Conservation (phyloP, 2,329 filamentous ascomycete species). For the Paraphaeosphaeria sporulosa region DNA sequence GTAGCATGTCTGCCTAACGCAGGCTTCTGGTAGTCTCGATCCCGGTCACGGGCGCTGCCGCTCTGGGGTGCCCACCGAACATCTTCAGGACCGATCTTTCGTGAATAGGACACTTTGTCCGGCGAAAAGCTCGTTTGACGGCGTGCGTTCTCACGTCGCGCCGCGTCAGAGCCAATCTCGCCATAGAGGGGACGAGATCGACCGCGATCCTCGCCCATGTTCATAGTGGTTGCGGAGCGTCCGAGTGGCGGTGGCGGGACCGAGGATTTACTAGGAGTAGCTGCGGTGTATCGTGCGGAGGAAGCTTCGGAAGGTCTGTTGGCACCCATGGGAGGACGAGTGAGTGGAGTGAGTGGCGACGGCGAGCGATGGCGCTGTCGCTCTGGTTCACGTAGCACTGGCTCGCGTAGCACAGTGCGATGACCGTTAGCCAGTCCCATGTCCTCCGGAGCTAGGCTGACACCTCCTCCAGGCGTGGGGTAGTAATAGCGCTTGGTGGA, state of each 20-base stretch:
- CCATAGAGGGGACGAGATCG: conserved; percentile 32
- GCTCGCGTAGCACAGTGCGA: conserved; percentile 44
- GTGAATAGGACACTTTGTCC: conserved; percentile 40
- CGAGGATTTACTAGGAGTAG: conserved; percentile 23
- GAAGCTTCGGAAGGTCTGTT: conserved; percentile 35
- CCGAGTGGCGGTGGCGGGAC: conserved; percentile 27
- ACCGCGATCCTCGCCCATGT: conserved; percentile 37
- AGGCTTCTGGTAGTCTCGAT: conserved; percentile 35
- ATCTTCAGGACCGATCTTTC: conserved; percentile 46
- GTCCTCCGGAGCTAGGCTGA: conserved; percentile 33
- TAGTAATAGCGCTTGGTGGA: conserved; percentile 41
- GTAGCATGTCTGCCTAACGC: conserved; percentile 33
- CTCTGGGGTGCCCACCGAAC: conserved; percentile 38
- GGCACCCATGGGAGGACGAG: conserved; percentile 42
- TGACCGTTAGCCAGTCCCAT: conserved; percentile 32
- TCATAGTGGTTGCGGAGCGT: conserved; percentile 38
- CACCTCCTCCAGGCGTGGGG: conserved; percentile 32
- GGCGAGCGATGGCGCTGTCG: conserved; percentile 34
- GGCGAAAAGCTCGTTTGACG: conserved; percentile 42
- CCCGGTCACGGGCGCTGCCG: conserved; percentile 27
- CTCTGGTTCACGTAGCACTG: conserved; percentile 44
- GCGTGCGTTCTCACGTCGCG: conserved; percentile 23
- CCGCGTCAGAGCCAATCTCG: conserved; percentile 31
- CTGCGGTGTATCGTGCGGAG: conserved; percentile 21
- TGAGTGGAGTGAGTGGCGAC: conserved; percentile 39